phyloP scores from a whole-genome alignment of 2,329 filamentous ascomycete species.

The Emericellopsis atlantica region DNA sequence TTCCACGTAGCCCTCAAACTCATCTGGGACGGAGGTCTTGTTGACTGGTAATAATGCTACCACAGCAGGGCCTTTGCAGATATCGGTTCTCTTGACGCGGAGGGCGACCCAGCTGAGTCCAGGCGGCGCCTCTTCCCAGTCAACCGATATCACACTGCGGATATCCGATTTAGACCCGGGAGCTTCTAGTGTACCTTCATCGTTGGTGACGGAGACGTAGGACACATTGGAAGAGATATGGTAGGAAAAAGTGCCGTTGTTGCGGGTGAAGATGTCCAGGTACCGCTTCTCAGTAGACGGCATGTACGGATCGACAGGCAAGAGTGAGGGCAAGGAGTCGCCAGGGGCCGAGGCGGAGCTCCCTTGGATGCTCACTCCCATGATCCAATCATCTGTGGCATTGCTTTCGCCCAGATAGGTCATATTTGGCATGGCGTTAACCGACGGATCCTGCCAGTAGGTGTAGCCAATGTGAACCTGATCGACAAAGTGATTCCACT shows the following conservation, averaged over 20 bases:
- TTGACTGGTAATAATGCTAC: constrained; percentile 1
- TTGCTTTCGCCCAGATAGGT: neutral
- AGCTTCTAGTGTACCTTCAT: constrained; percentile 33
- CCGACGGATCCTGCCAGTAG: constrained; percentile 39
- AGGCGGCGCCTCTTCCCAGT: constrained; percentile 6
- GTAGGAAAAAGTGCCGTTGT: constrained; percentile 6
- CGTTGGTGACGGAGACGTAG: constrained; percentile 38
- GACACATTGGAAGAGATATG: constrained; percentile 39
- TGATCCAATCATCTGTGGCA: neutral
- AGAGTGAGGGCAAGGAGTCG: constrained; percentile 34
- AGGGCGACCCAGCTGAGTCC: neutral
- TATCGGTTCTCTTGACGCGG: constrained; percentile 3
- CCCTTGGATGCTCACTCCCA: neutral
- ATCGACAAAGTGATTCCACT: constrained; percentile 29
- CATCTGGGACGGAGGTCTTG: constrained; percentile 4
- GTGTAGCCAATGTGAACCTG: constrained; percentile 34
- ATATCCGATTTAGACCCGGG: constrained; percentile 10
- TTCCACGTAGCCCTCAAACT: constrained; percentile 15
- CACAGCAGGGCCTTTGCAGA: constrained; percentile 28
- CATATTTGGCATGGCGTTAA: constrained; percentile 18
- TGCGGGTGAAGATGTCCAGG: constrained; percentile 1
- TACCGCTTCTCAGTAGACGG: constrained; percentile 24
- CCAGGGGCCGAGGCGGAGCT: constrained; percentile 8
- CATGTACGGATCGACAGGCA: constrained; percentile 41
- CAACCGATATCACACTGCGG: constrained; percentile 5